Evolutionary conservation across 2,329 filamentous ascomycete genomes (phyloP), one percentile per base, ranked within the genome.

Genomic region (Colletotrichum siamense): DNA sequence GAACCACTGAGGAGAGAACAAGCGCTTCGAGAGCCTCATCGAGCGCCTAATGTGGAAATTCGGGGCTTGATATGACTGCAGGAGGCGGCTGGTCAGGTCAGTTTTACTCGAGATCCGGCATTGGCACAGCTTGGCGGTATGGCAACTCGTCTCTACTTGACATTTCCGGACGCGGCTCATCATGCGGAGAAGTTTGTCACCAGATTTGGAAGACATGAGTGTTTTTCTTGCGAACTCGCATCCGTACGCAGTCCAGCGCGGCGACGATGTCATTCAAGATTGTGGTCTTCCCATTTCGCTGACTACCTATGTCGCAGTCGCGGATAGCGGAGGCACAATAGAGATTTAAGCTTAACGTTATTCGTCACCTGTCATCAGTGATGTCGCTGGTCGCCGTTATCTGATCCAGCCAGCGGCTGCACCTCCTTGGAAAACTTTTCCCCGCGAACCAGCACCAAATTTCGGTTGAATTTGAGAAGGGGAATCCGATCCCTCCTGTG

Each of bases 71-170:
- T 6, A 9, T 9, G 30, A 44, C 44, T 26, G 28, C 39, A 26
- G 55, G 15, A 18, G 44, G 55, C 59, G 69, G 30, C 73, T 67
- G 64, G 57, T 39, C 73, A 75, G 71, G 63, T 66, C 73, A 69
- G 30, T 55, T 73, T 65, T 65, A 36, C 57, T 63, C 55, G 57
- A 44, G 57, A 28, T 73, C 12, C 70, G 32, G 63, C 73, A 59
- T 76, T 61, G 64, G 73, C 70, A 39, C 44, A 39, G 63, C 73
- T 76, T 76, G 73, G 73, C 73, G 16, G 22, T 59, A 24, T 64
- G 73, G 70, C 39, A 66, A 55, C 64, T 73, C 70, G 73, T 49
- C 59, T 76, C 57, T 64, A 64, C 63, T 76, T 73, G 64, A 69
- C 70, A 10, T 44, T 76, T 73, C 30, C 34, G 44, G 69, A 49